Percentiles rank a stretch among this genome's conserved stretches.
Evolutionary conservation across 768 basidiomycete species (phyloP).

Genomic region (Termitomyces sp.): DNA sequence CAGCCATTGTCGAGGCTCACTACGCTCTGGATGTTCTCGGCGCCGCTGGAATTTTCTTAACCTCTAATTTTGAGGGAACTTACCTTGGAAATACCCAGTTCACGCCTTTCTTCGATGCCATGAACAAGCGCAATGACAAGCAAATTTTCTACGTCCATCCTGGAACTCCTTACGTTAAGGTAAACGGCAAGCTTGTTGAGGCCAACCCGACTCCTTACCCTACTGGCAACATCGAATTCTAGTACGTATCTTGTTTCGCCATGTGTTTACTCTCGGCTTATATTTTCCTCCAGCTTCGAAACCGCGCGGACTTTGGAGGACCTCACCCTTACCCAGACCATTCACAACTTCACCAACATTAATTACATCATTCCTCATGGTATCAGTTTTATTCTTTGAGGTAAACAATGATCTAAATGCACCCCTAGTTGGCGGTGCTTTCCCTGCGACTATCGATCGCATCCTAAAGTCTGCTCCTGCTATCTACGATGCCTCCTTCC

Average conservation of each 20-base stretch:
- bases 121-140: constrained; percentile 20
- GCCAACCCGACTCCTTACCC: constrained; percentile 29
- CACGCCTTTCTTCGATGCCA: constrained; percentile 25
- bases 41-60: constrained; percentile 26
- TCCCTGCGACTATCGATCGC: constrained; percentile 28
- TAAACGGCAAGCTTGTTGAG: constrained; percentile 20
- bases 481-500: constrained; percentile 26
- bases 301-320: constrained; percentile 27
- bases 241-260: constrained; percentile 14
- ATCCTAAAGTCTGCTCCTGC: constrained; percentile 24
- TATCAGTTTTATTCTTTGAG: constrained; percentile 3
- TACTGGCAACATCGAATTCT: constrained; percentile 29
- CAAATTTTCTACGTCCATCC: constrained; percentile 29
- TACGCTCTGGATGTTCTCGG: constrained; percentile 27
- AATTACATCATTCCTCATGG: constrained; percentile 30
- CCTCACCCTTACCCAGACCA: constrained; percentile 20
- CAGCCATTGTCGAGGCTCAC: constrained; percentile 24
- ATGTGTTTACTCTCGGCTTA: neutral
- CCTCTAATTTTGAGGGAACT: constrained; percentile 26
- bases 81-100: constrained; percentile 26
- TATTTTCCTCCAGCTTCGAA: constrained; percentile 18
- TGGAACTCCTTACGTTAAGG: constrained; percentile 21
- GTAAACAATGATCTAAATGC: neutral
- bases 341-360: constrained; percentile 28
- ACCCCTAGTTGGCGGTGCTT: constrained; percentile 25